A percentile compares a stretch with the other conserved stretches of the same genome.
These are phyloP conservation scores for Paxillus involutus DNA, from an alignment of 768 basidiomycete genomes.

Conservation along the genomic window DNA sequence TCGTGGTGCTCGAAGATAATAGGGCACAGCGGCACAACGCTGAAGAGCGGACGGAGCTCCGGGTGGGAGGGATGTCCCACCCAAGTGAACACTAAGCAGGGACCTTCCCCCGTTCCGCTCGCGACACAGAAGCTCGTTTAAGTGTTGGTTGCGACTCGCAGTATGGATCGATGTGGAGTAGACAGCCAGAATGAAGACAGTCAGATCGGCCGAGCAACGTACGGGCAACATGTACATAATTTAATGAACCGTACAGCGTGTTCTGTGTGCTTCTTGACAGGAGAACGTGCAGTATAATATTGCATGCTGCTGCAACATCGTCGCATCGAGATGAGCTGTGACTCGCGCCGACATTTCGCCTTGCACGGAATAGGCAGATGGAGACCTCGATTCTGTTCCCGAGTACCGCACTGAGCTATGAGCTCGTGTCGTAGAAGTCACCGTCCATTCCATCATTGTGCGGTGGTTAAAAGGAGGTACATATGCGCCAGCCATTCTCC, in stretches of 20 bases:
- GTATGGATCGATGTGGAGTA: no score
- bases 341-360: conserved; percentile 2
- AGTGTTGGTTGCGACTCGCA: no score
- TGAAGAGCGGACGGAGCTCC: background rate
- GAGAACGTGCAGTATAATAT: background rate
- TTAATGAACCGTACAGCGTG: conserved; percentile 16
- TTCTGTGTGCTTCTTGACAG: conserved; percentile 8
- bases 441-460: background rate
- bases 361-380: conserved; percentile 6
- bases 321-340: background rate
- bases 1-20: background rate
- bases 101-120: no score
- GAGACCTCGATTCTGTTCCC: background rate
- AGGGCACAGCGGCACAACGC: background rate
- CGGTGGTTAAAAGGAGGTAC: background rate
- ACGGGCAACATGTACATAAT: conserved; percentile 11
- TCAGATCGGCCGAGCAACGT: background rate
- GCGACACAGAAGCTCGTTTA: no score
- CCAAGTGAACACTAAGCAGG: no score
- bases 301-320: background rate
- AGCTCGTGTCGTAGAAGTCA: background rate
- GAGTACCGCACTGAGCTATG: background rate
- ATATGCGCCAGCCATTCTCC: background rate
- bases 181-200: no score
- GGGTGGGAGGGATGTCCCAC: no score